Evolutionary conservation across 257 asterid genomes (phyloP).

Genomic region (Nicotiana tabacum): DNA sequence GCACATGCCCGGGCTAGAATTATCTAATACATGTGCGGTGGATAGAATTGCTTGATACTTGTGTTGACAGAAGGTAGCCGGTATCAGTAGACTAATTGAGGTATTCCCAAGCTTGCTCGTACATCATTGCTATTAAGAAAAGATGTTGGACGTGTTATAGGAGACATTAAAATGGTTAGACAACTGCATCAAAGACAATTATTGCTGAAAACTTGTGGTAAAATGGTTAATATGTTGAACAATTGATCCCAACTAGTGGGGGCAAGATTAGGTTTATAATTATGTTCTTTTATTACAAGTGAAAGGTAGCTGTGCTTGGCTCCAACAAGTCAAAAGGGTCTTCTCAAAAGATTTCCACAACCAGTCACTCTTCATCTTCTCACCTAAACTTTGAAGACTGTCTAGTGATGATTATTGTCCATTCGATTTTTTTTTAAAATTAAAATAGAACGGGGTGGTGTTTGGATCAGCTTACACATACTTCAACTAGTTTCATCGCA

Average conservation of each 20-base stretch:
- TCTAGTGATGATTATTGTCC: too few species aligned
- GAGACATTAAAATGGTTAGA: not conserved
- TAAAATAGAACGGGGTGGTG: too few species aligned
- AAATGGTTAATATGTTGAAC: not conserved
- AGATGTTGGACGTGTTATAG: not conserved
- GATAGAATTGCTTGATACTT: too few species aligned
- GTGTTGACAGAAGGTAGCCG: too few species aligned
- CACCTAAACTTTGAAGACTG: not conserved
- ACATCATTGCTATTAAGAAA: not conserved
- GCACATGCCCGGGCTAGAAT: too few species aligned
- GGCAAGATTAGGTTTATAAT: not conserved
- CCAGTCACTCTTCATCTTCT: not conserved
- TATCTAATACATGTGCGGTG: too few species aligned
- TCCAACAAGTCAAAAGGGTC: conserved; percentile 3
- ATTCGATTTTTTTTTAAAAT: too few species aligned
- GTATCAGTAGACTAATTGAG: too few species aligned
- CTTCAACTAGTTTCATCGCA: too few species aligned
- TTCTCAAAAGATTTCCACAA: not conserved
- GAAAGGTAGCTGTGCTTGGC: too few species aligned
- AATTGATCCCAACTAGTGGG: not conserved
- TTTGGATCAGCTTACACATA: too few species aligned
- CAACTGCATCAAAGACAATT: not conserved
- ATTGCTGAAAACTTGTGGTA: not conserved
- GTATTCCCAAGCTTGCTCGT: too few species aligned
- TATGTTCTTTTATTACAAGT: not conserved